phyloP scores from a whole-genome alignment of 768 basidiomycete species.

The Trametes elegans region DNA sequence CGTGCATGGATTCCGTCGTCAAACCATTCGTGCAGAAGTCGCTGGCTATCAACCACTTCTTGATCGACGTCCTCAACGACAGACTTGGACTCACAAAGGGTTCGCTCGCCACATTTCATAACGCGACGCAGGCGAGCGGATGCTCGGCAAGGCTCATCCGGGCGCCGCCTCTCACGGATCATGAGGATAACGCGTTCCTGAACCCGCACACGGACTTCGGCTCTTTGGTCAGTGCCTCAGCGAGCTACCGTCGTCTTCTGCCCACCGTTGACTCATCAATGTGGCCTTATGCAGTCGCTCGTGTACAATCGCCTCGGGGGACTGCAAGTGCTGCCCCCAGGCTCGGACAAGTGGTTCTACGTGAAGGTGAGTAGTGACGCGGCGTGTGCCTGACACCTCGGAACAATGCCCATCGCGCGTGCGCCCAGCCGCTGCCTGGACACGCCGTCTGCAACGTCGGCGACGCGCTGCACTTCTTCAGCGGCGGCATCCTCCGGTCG shows the following conservation, averaged over 20 bases:
- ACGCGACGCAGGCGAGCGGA: constrained; percentile 27
- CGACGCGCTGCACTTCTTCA: constrained; percentile 60
- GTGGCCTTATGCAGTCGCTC: constrained; percentile 49
- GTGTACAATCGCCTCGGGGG: constrained; percentile 71
- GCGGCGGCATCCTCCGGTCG: constrained; percentile 63
- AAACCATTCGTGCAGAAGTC: constrained; percentile 31
- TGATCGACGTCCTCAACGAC: constrained; percentile 32
- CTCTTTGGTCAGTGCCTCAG: constrained; percentile 28
- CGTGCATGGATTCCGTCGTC: constrained; percentile 29
- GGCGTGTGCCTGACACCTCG: no score
- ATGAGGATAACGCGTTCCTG: constrained; percentile 27
- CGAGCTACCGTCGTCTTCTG: no score
- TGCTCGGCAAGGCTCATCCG: constrained; percentile 34
- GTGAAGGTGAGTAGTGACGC: constrained; percentile 58
- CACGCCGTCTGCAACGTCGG: constrained; percentile 39
- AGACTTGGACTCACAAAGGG: constrained; percentile 34
- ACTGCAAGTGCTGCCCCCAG: constrained; percentile 64
- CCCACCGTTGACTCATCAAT: no score
- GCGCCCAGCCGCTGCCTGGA: constrained; percentile 31
- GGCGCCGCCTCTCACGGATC: constrained; percentile 28
- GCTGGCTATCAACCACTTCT: constrained; percentile 28
- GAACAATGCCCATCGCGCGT: not conserved
- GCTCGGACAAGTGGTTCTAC: constrained; percentile 64
- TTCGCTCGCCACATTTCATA: constrained; percentile 28
- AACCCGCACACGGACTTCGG: constrained; percentile 38